Percentiles rank a stretch among this genome's conserved stretches.
These are phyloP conservation scores for Podila horticola DNA, from an alignment of 192 early-diverging fungal genomes.

Conservation along the genomic window DNA sequence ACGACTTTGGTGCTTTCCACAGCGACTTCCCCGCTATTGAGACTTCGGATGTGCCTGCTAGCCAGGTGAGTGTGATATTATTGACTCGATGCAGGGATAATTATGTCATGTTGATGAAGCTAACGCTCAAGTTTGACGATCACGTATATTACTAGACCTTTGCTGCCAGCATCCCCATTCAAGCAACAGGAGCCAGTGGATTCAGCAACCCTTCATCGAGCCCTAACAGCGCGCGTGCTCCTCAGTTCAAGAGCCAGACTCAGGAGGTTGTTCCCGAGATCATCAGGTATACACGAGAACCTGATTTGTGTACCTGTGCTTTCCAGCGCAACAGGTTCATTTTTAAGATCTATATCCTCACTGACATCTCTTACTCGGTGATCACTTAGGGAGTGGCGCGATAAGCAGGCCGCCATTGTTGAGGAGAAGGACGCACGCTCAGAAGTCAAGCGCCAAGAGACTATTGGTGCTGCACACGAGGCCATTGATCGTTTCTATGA, in stretches of 20 bases:
- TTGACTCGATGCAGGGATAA: too few species aligned
- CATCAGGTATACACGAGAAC: conserved; percentile 12
- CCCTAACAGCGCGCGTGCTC: conserved; percentile 13
- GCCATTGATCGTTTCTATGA: conserved; percentile 83
- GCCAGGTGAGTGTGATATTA: conserved; percentile 41
- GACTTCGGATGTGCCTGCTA: conserved; percentile 32
- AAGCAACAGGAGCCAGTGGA: conserved; percentile 40
- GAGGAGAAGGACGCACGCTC: conserved; percentile 68
- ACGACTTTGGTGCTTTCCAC: conserved; percentile 50
- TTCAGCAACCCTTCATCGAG: conserved; percentile 26
- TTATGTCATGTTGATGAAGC: background rate
- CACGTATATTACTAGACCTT: conserved; percentile 12
- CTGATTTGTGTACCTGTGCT: background rate
- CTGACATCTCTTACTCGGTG: background rate
- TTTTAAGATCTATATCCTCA: background rate
- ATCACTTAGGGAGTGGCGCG: conserved; percentile 68
- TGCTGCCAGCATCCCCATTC: conserved; percentile 48
- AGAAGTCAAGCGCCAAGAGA: conserved; percentile 63
- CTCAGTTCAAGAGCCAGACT: conserved; percentile 31
- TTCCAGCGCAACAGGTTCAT: background rate
- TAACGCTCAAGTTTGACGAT: too few species aligned
- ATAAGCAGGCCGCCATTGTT: conserved; percentile 66
- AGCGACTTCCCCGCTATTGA: conserved; percentile 43
- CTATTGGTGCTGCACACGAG: conserved; percentile 67
- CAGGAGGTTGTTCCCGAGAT: conserved; percentile 34